Conservation (phyloP, 805 yeast genomes). For the Yamadazyma laniorum region DNA sequence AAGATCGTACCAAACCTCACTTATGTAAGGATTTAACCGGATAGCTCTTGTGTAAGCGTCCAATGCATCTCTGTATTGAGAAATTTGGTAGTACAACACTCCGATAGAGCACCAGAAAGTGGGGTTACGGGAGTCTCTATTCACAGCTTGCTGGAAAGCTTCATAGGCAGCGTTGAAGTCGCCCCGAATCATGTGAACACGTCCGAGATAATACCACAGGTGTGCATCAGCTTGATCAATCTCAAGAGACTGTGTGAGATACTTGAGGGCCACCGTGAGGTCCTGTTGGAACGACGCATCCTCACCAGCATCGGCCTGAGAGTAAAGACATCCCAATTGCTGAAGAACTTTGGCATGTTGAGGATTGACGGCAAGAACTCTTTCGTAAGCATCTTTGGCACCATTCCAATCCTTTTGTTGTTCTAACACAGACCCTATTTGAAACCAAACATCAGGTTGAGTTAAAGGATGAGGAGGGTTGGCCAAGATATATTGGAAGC, state of each 20-base stretch:
- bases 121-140: conserved; percentile 93
- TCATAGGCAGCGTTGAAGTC: conserved; percentile 96
- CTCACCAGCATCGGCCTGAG: conserved; percentile 47
- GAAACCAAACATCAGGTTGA: conserved; percentile 98
- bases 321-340: conserved; percentile 92
- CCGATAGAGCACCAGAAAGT: conserved; percentile 98
- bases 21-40: conserved; percentile 89
- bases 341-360: conserved; percentile 95
- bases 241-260: conserved; percentile 83
- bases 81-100: conserved; percentile 91
- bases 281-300: conserved; percentile 48
- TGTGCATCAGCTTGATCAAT: conserved; percentile 91
- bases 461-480: conserved; percentile 95
- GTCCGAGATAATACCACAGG: conserved; percentile 94
- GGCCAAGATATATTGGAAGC: conserved; percentile 86
- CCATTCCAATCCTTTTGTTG: conserved; percentile 88
- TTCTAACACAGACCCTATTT: conserved; percentile 93
- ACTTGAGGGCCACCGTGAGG: conserved; percentile 77
- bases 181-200: conserved; percentile 94
- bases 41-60: conserved; percentile 98
- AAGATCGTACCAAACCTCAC: conserved; percentile 98
- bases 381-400: conserved; percentile 93
- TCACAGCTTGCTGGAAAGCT: conserved; percentile 98
- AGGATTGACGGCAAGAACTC: conserved; percentile 85
- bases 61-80: conserved; percentile 93